phyloP scores from a whole-genome alignment of 768 basidiomycete species.

The Xanthoconium purpureum region DNA sequence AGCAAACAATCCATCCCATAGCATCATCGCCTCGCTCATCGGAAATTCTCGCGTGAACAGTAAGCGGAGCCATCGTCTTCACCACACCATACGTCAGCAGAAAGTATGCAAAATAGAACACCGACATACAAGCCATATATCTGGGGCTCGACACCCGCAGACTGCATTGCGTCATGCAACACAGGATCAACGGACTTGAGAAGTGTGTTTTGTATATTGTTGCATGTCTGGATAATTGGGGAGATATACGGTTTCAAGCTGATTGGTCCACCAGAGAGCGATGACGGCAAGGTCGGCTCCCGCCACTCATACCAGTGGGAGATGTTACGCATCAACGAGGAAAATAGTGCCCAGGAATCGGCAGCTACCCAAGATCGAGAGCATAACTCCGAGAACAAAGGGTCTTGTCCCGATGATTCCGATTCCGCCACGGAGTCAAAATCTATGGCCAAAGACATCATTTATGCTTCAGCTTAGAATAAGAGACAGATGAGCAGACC shows the following conservation, averaged over 20 bases:
- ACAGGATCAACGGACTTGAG: conserved; percentile 78
- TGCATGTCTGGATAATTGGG: conserved; percentile 84
- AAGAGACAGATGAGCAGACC: conserved; percentile 12
- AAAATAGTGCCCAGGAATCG: conserved; percentile 86
- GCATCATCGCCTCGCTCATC: conserved; percentile 71
- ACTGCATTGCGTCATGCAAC: conserved; percentile 72
- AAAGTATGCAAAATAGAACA: conserved; percentile 7
- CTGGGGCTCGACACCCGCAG: conserved; percentile 88
- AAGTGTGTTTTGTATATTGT: conserved; percentile 69
- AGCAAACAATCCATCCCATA: conserved; percentile 98
- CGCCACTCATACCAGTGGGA: conserved; percentile 81
- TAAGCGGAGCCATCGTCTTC: conserved; percentile 88
- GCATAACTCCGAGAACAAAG: conserved; percentile 56
- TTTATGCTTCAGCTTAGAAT: conserved; percentile 27
- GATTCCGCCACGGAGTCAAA: conserved; percentile 64
- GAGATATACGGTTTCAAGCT: conserved; percentile 66
- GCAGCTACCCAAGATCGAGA: conserved; percentile 70
- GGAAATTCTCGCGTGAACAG: conserved; percentile 92
- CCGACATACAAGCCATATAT: conserved; percentile 87
- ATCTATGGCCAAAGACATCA: conserved; percentile 45
- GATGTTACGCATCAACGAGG: conserved; percentile 70
- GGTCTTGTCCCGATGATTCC: conserved; percentile 31
- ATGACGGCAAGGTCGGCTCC: conserved; percentile 34
- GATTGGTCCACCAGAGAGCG: conserved; percentile 38
- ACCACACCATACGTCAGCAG: conserved; percentile 11